Evolutionary conservation across 2,329 filamentous ascomycete genomes (phyloP).

Genomic region (Truncatella angustata): DNA sequence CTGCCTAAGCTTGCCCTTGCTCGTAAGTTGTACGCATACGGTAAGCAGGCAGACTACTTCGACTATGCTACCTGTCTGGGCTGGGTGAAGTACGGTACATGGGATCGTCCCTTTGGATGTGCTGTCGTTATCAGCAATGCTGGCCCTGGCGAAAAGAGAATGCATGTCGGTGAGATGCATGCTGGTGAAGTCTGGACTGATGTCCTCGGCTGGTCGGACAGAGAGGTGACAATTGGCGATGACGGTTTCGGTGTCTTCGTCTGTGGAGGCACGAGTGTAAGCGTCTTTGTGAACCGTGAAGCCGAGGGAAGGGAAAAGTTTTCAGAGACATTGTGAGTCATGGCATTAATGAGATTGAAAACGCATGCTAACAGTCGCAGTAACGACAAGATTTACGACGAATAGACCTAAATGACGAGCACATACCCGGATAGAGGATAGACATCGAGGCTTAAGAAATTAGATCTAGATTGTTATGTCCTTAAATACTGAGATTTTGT

Average conservation of each 20-base stretch:
- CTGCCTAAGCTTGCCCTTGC: slow-evolving; percentile 60
- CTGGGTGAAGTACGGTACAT: slow-evolving; percentile 51
- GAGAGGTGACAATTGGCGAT: slow-evolving; percentile 57
- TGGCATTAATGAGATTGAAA: background rate
- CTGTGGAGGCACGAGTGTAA: slow-evolving; percentile 31
- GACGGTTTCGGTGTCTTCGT: slow-evolving; percentile 60
- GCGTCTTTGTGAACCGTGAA: slow-evolving; percentile 19
- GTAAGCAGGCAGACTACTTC: slow-evolving; percentile 62
- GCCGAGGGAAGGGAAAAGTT: slow-evolving; percentile 18
- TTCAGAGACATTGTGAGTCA: slow-evolving; percentile 17
- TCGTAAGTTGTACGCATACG: slow-evolving; percentile 66
- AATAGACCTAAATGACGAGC: background rate
- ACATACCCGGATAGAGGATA: background rate
- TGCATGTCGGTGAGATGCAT: slow-evolving; percentile 61
- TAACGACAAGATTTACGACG: slow-evolving; percentile 11
- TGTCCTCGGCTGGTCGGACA: slow-evolving; percentile 53
- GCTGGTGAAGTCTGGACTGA: slow-evolving; percentile 64
- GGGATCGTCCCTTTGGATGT: slow-evolving; percentile 45
- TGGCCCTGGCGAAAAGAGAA: slow-evolving; percentile 50
- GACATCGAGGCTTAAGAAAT: too few relatives aligned
- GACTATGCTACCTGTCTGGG: slow-evolving; percentile 62
- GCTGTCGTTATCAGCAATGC: slow-evolving; percentile 58
- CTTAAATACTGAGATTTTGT: too few relatives aligned
- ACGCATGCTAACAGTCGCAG: slow-evolving; percentile 1
- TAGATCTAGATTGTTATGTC: background rate